Conservation (phyloP, 106 monocot species). For the Vanilla planifolia region DNA sequence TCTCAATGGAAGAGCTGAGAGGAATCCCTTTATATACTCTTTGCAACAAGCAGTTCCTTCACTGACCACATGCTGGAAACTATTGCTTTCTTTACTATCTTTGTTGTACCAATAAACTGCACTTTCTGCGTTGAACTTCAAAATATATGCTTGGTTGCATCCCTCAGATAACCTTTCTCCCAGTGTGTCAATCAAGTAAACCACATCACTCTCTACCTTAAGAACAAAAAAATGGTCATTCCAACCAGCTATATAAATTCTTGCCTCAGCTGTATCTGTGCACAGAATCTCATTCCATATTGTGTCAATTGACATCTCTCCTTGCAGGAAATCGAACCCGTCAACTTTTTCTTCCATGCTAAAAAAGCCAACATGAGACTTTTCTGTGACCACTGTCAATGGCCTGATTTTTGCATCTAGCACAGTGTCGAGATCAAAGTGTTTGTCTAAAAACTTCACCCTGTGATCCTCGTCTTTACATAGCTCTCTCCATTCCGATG, state of each 20-base stretch:
- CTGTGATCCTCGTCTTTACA: conserved; percentile 20
- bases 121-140: conserved; percentile 37
- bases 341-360: conserved; percentile 10
- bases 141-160: conserved; percentile 45
- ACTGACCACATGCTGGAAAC: conserved; percentile 9
- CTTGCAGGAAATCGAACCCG: conserved; percentile 19
- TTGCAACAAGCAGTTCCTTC: conserved; percentile 32
- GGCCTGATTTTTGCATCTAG: conserved; percentile 25
- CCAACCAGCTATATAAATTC: conserved; percentile 47
- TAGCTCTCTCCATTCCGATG: conserved; percentile 44
- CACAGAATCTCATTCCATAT: conserved; percentile 31
- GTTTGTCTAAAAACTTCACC: conserved; percentile 35
- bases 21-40: conserved; percentile 48
- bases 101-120: conserved; percentile 5
- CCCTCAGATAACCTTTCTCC: conserved; percentile 52
- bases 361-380: conserved; percentile 46
- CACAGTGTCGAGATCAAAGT: conserved; percentile 66
- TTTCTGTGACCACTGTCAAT: conserved; percentile 16
- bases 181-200: conserved; percentile 50
- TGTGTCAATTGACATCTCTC: conserved; percentile 40
- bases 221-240: conserved; percentile 66
- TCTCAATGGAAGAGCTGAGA: conserved; percentile 43
- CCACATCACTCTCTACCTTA: conserved; percentile 30
- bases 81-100: background rate
- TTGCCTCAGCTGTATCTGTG: background rate